Evolutionary conservation across 495 filamentous ascomycete species (phyloP).

Genomic region (Penicillium crystallinum): DNA sequence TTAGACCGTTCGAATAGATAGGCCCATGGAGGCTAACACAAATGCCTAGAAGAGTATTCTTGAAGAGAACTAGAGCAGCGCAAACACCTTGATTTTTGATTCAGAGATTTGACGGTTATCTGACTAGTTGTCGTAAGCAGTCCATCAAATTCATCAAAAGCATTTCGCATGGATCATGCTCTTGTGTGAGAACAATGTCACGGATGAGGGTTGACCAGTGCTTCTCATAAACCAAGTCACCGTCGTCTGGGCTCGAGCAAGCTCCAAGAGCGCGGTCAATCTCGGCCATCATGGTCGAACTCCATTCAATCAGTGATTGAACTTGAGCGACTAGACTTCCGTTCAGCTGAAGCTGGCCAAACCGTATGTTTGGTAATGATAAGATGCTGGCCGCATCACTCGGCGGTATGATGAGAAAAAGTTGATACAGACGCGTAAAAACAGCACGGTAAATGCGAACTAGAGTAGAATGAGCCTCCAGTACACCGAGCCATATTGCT

Average conservation of each 20-base stretch:
- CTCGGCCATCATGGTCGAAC: slow-evolving; percentile 12
- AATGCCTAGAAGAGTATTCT: too few relatives aligned
- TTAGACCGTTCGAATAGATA: too few relatives aligned
- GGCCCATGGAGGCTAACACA: too few relatives aligned
- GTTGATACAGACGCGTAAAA: slow-evolving; percentile 18
- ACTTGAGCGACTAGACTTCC: slow-evolving; percentile 10
- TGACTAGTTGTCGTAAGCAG: slow-evolving; percentile 12
- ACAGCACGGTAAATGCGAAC: slow-evolving; percentile 13
- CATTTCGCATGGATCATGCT: slow-evolving; percentile 3
- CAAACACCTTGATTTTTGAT: too few relatives aligned
- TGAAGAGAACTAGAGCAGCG: too few relatives aligned
- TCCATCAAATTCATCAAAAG: slow-evolving; percentile 17
- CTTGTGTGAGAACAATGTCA: slow-evolving; percentile 13
- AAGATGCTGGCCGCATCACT: slow-evolving; percentile 9
- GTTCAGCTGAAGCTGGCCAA: slow-evolving; percentile 15
- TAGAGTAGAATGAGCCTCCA: slow-evolving; percentile 17
- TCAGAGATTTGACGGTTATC: too few relatives aligned
- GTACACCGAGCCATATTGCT: slow-evolving; percentile 6
- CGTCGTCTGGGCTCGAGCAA: not conserved
- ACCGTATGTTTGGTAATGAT: slow-evolving; percentile 7
- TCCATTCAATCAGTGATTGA: slow-evolving; percentile 12
- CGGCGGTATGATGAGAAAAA: slow-evolving; percentile 15
- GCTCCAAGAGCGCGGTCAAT: slow-evolving; percentile 12
- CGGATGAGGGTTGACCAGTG: slow-evolving; percentile 5
- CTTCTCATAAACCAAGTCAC: not conserved